These are phyloP conservation scores for Lentinula aciculospora DNA, from an alignment of 768 basidiomycete genomes.

Conservation along the genomic window DNA sequence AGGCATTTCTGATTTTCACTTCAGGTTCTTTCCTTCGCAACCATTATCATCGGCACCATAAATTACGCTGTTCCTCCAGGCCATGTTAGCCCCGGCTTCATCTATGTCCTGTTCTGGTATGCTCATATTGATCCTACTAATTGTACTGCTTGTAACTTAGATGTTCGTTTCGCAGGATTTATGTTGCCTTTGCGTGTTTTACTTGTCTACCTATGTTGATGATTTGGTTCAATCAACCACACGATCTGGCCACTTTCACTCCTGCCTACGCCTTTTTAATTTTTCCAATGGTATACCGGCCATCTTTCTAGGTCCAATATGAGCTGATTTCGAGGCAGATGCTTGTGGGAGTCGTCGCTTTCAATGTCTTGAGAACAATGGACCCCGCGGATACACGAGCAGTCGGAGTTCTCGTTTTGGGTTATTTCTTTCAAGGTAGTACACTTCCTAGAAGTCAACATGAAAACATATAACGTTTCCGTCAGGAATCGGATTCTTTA, in stretches of 20 bases:
- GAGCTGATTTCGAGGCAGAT: slow-evolving; percentile 22
- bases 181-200: slow-evolving; percentile 28
- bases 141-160: background rate
- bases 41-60: slow-evolving; percentile 42
- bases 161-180: slow-evolving; percentile 27
- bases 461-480: background rate
- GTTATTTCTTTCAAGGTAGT: slow-evolving; percentile 44
- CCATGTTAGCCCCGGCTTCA: slow-evolving; percentile 24
- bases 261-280: slow-evolving; percentile 28
- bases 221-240: slow-evolving; percentile 44
- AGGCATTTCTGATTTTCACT: background rate
- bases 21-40: slow-evolving; percentile 45
- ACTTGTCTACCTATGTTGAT: slow-evolving; percentile 43
- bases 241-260: slow-evolving; percentile 34
- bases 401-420: slow-evolving; percentile 33
- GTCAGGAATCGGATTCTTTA: slow-evolving; percentile 40
- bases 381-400: slow-evolving; percentile 27
- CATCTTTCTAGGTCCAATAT: background rate
- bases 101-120: slow-evolving; percentile 41
- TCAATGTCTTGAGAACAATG: slow-evolving; percentile 34
- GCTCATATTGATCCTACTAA: background rate
- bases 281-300: slow-evolving; percentile 28
- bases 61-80: slow-evolving; percentile 37
- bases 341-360: slow-evolving; percentile 42
- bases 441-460: background rate